Base-by-base conservation (phyloP, 805 yeast species). In the Wilhelminamyces savonicus region DNA sequence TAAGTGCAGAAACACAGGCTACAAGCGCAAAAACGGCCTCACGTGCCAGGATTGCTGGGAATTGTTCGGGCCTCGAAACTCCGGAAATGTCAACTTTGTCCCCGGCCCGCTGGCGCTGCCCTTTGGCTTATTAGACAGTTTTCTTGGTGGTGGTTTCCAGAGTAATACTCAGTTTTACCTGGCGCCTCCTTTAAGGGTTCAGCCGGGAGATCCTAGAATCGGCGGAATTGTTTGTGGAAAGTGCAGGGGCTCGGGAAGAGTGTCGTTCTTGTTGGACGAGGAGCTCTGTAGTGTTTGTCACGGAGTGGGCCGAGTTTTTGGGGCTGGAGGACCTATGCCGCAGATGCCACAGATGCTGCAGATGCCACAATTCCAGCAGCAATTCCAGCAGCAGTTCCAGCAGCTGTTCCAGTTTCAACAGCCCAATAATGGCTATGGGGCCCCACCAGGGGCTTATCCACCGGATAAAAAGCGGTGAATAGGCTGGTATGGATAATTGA, bases 171-270 rank as follows among this genome's bases (percentile, higher is more conserved):
- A 6, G 8, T 17, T 7, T 8, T 17, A 17, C 8, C 36, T 28
- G 29, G 23, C 29, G 14, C 46, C 51, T 3, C 66, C 75, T 2
- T 29, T 68, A 13, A 55, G 71, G 11, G 80, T 82, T 1, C 49
- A 46, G 13, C 92, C 94, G 0, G 94, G 94, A 2, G 94, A 84
- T 44, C 90, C 92, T 2, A 39, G 69, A 10, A 72, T 38, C 16
- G 94, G 95, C 1, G 94, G 95, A 1, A 51, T 65, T 0, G 40
- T 78, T 3, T 85, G 95, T 56, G 85, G 84, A 0, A 59, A 74
- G 29, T 85, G 94, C 44, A 47, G 79, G 32, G 92, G 92, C 1
- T 36, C 68, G 1, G 92, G 94, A 1, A 41, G 65, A 31, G 62
- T 69, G 2, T 55, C 59, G 16, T 72, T 75, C 43, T 59, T 82